A percentile compares a stretch with the other conserved stretches of the same genome.
Evolutionary conservation across 495 filamentous ascomycete genomes (phyloP).

Genomic region (Lasiosphaeria hispida): DNA sequence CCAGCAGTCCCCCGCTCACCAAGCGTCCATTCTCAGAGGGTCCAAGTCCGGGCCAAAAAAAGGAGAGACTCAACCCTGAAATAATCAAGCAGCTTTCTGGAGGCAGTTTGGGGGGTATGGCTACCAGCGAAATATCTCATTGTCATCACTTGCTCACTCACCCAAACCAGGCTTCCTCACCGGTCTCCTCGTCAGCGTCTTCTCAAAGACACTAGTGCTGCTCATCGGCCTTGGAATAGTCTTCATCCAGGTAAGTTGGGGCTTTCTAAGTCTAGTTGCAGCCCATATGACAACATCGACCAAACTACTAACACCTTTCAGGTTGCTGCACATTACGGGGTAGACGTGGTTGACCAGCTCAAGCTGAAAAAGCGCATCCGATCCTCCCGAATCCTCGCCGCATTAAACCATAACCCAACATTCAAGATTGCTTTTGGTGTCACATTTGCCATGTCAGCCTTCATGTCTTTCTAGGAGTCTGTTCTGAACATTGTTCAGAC

Average conservation of each 20-base stretch:
- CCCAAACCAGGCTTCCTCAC: slow-evolving; percentile 55
- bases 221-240: slow-evolving; percentile 70
- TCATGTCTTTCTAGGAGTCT: slow-evolving; percentile 56
- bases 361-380: slow-evolving; percentile 35
- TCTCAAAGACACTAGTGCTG: slow-evolving; percentile 71
- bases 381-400: slow-evolving; percentile 56
- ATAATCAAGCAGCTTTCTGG: slow-evolving; percentile 65
- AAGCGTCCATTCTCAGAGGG: slow-evolving; percentile 1
- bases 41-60: slow-evolving; percentile 10
- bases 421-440: slow-evolving; percentile 78
- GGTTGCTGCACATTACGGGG: slow-evolving; percentile 70
- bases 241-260: slow-evolving; percentile 60
- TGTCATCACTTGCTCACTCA: background rate
- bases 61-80: slow-evolving; percentile 45
- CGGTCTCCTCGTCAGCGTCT: slow-evolving; percentile 69
- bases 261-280: background rate
- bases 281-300: too few species aligned
- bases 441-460: slow-evolving; percentile 75
- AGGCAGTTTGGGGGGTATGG: slow-evolving; percentile 63
- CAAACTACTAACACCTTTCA: slow-evolving; percentile 31
- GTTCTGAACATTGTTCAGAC: too few species aligned
- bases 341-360: slow-evolving; percentile 55
- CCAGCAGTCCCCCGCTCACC: background rate
- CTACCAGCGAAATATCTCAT: background rate
- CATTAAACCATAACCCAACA: slow-evolving; percentile 63